phyloP scores from a whole-genome alignment of 129 eudicot genomes.

The Centaurea solstitialis region DNA sequence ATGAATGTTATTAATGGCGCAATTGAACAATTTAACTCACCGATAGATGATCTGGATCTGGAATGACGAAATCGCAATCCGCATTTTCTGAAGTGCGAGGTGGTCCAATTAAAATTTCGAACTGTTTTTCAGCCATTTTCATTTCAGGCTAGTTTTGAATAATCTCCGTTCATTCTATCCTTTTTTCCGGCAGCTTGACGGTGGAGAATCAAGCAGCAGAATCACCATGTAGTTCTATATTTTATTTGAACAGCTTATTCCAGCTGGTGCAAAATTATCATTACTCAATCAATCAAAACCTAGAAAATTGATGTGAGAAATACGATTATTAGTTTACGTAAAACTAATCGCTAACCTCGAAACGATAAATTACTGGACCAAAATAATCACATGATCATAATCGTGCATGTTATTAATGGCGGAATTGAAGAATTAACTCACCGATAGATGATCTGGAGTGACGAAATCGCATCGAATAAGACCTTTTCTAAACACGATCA shows the following conservation, averaged over 20 bases:
- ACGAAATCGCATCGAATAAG: constrained; percentile 10
- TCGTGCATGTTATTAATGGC: not conserved
- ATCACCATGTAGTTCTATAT: not conserved
- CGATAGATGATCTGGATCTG: constrained; percentile 19
- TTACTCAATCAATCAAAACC: not conserved
- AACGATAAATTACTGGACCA: not conserved
- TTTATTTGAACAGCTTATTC: not conserved
- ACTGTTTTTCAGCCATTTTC: no score
- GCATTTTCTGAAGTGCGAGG: constrained; percentile 26
- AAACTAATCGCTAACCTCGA: not conserved
- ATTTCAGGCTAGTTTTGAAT: not conserved
- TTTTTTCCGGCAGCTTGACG: not conserved
- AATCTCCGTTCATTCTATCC: constrained; percentile 24
- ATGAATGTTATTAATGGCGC: not conserved
- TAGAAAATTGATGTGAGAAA: not conserved
- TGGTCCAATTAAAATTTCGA: constrained; percentile 17
- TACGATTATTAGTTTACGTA: not conserved
- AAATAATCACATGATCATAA: not conserved
- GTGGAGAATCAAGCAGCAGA: not conserved
- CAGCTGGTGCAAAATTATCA: not conserved
- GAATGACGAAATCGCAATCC: constrained; percentile 19
- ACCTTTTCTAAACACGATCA: constrained; percentile 13
- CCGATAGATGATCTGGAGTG: constrained; percentile 24
- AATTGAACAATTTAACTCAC: constrained; percentile 17
- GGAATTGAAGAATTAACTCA: constrained; percentile 10